Evolutionary conservation across 495 filamentous ascomycete species (phyloP), one percentile per base, ranked within the genome.

Genomic region (Penicillium subrubescens): DNA sequence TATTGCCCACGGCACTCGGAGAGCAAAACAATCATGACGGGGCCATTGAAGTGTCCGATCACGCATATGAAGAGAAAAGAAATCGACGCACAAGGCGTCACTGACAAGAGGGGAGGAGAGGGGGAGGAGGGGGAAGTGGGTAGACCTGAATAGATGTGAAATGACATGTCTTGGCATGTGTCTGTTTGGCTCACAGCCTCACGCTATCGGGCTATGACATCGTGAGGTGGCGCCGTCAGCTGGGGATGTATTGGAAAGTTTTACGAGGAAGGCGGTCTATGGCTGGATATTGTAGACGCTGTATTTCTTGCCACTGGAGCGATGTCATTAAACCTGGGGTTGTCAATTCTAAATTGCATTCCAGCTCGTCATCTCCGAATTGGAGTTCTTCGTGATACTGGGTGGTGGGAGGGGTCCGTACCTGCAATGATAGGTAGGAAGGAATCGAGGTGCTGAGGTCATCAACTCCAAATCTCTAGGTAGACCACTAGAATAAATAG

Each of bases 81-180:
- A 67, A 33, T 57, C n/a, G 41, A 48, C 27, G 57, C 41, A 33
- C 25, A 27, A 52, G 48, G 27, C 48, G 23, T 35, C 34, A 10
- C 19, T 27, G 2, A 8, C 37, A n/a, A 37, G 31, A 56, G 53
- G 29, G 25, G 33, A 39, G 33, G 43, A 34, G 57, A 41, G 31
- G 54, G 43, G 64, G 64, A 51, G 56, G 52, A 19, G 59, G 67
- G 57, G 39, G 68, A 65, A 65, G 68, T 71, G 65, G 68, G 44
- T 71, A 63, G 46, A 34, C 44, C 44, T 48, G 31, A 33, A 43
- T 23, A 41, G 65, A 65, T 51, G 56, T 53, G 35, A 60, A 50
- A 31, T 65, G 51, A 66, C 65, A 19, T 67, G 65, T 68, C 68
- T 71, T 71, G 68, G 68, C 65, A 48, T 29, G 51, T n/a, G 23